These are phyloP conservation scores for Saccharum spontaneum DNA, from an alignment of 176 grass and related monocot species.

Conservation along the genomic window DNA sequence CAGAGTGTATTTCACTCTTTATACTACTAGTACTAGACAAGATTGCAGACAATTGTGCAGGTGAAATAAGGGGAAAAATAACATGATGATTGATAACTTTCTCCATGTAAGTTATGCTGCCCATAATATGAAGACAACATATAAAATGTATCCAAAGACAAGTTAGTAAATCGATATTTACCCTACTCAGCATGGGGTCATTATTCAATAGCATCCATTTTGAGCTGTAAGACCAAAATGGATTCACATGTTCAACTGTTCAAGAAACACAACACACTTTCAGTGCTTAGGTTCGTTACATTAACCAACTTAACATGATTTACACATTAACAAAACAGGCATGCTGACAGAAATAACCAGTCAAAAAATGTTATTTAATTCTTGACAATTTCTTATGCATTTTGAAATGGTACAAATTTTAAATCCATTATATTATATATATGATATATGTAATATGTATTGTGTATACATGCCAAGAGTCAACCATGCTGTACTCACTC, in stretches of 20 bases:
- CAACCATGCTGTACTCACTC: neutral
- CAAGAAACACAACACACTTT: neutral
- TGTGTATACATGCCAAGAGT: neutral
- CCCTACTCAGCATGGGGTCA: neutral
- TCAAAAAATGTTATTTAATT: neutral
- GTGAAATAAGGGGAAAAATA: neutral
- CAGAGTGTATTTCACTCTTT: neutral
- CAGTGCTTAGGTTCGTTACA: neutral
- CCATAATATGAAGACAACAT: neutral
- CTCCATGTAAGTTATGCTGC: neutral
- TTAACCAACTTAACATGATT: neutral
- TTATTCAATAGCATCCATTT: neutral
- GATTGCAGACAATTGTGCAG: neutral
- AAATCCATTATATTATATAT: neutral
- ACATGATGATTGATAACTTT: neutral
- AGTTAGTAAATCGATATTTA: neutral
- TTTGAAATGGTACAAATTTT: neutral
- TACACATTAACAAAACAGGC: neutral
- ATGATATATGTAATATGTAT: neutral
- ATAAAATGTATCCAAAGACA: neutral
- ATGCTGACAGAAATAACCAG: neutral
- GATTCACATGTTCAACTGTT: constrained; percentile 1
- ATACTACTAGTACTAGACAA: neutral
- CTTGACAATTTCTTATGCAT: neutral
- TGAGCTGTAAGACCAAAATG: constrained; percentile 1